Conservation (phyloP, 2,329 filamentous ascomycete genomes). For the Truncatella angustata region DNA sequence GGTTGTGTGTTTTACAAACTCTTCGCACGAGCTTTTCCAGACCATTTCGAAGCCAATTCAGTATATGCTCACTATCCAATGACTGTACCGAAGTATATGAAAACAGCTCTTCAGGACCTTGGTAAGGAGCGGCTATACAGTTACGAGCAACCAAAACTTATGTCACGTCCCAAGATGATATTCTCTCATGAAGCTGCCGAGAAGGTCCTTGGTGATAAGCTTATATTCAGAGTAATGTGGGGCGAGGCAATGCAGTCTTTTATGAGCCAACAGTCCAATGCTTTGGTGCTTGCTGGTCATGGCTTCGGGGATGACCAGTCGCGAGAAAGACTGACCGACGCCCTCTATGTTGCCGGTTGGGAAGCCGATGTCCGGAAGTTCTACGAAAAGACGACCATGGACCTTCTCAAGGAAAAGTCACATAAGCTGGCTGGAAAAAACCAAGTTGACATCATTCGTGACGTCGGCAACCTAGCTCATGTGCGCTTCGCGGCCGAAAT, state of each 20-base stretch:
- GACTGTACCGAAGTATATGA: slow-evolving; percentile 6
- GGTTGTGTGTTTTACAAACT: slow-evolving; percentile 68
- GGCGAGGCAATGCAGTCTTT: background rate
- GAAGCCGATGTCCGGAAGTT: slow-evolving; percentile 1
- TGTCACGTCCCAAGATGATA: background rate
- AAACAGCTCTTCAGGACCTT: slow-evolving; percentile 7
- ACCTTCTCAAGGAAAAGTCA: slow-evolving; percentile 4
- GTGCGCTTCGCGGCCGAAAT: slow-evolving; percentile 53
- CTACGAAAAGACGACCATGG: background rate
- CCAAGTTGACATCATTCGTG: slow-evolving; percentile 32
- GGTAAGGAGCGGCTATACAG: slow-evolving; percentile 4
- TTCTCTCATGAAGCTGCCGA: slow-evolving; percentile 1
- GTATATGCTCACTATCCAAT: slow-evolving; percentile 13
- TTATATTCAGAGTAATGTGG: background rate
- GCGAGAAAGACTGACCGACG: background rate
- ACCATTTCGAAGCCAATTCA: slow-evolving; percentile 51
- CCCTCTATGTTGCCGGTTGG: slow-evolving; percentile 2
- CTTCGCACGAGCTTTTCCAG: slow-evolving; percentile 61
- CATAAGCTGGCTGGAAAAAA: background rate
- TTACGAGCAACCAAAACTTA: background rate
- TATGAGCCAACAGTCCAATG: background rate
- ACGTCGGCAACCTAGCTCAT: slow-evolving; percentile 38
- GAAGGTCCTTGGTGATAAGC: background rate
- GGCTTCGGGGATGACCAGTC: background rate
- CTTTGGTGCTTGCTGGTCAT: background rate